Conservation (phyloP, 108 stramenopile species). For the Nitzschia sp. region DNA sequence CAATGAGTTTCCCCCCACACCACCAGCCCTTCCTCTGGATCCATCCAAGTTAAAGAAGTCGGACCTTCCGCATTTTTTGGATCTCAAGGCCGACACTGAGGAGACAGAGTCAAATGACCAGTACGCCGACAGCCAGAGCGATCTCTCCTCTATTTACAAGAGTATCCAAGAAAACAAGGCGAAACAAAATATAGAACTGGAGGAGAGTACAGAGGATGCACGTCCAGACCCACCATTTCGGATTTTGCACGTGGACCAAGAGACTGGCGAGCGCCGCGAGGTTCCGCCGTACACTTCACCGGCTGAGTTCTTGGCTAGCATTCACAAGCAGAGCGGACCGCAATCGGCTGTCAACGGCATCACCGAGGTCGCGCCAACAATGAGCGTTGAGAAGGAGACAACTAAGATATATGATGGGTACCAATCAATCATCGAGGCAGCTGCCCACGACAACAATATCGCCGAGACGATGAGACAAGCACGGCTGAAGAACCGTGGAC, state of each 20-base stretch:
- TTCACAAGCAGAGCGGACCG: slow-evolving; percentile 5
- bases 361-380: not conserved
- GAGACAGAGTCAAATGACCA: not conserved
- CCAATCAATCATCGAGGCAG: slow-evolving; percentile 59
- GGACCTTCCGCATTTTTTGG: slow-evolving; percentile 8
- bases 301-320: slow-evolving; percentile 54
- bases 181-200: slow-evolving; percentile 28
- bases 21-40: not conserved
- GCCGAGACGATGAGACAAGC: slow-evolving; percentile 59
- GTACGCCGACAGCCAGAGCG: not conserved
- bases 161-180: slow-evolving; percentile 65
- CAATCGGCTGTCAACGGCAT: not conserved
- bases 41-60: not conserved
- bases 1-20: not conserved
- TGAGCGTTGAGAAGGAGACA: slow-evolving; percentile 18
- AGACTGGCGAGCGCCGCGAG: slow-evolving; percentile 57
- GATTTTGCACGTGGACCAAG: slow-evolving; percentile 61
- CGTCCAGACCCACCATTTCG: slow-evolving; percentile 76
- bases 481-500: slow-evolving; percentile 54
- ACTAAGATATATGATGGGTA: slow-evolving; percentile 69
- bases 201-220: slow-evolving; percentile 20
- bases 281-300: slow-evolving; percentile 83
- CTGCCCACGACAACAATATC: slow-evolving; percentile 58
- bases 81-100: not conserved
- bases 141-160: slow-evolving; percentile 55